Evolutionary conservation across 2,329 filamentous ascomycete genomes (phyloP), one percentile per base, ranked within the genome.

Genomic region (Exserohilum turcica): DNA sequence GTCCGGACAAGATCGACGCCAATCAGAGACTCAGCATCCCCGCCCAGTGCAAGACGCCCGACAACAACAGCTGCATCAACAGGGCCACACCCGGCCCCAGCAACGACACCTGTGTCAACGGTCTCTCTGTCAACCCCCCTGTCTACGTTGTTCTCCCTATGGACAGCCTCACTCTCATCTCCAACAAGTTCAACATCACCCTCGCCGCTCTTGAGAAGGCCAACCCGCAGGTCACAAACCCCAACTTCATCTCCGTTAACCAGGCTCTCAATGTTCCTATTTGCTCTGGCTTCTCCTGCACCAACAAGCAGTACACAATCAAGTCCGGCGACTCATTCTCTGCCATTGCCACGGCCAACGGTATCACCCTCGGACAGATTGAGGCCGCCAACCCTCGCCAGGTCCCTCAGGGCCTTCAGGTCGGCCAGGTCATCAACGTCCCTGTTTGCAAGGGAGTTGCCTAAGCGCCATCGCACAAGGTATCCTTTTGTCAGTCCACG

Each of bases 311-410:
- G 2, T 31, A 43, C 47, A 49, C 38, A 12, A 12, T 49, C 38
- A 13, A n/a, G n/a, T 19, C n/a, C n/a, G 47, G 47, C 16, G 47
- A 49, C 13, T 43, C 24, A 3, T 49, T 43, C 47, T n/a, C 12
- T 32, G 47, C 7, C 32, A 12, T 49, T 32, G 47, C 39, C 24
- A 13, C 1, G 2, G 13, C 3, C 1, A 3, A 2, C 8, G 32
- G 47, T 15, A 31, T 40, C 21, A 32, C 15, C 31, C 13, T 37
- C 6, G 47, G 47, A n/a, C 38, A 43, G n/a, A 37, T 49, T 13
- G 32, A 36, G 31, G 29, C 47, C 16, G 28, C 38, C 18, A 49
- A 49, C 47, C 19, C 38, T 6, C 21, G 15, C 12, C 31, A 37
- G 12, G 18, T 42, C 24, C 47, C 47, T 6, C 7, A 19, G 21